Percentiles rank a stretch among this genome's conserved stretches.
phyloP scores from a whole-genome alignment of 1,139 yeast species.

The Protomyces pachydermus region DNA sequence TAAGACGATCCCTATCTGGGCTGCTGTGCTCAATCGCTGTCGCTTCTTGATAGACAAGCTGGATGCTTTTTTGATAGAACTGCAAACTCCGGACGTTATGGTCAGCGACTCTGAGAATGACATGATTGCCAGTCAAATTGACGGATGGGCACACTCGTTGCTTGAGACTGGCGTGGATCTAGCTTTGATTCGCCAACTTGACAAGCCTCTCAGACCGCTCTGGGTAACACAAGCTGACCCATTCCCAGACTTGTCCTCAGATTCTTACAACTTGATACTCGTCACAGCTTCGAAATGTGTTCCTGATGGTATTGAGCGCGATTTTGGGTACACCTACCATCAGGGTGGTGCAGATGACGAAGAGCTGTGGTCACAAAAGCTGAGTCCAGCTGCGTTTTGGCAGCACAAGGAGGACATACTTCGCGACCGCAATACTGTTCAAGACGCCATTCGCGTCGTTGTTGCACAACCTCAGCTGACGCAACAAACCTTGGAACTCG shows the following conservation, averaged over 20 bases:
- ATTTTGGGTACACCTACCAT: constrained; percentile 55
- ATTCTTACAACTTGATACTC: constrained; percentile 47
- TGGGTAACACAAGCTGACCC: constrained; percentile 50
- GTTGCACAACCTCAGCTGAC: neutral
- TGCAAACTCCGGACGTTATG: constrained; percentile 49
- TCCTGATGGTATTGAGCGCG: constrained; percentile 51
- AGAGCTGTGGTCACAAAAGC: constrained; percentile 64
- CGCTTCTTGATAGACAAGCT: neutral
- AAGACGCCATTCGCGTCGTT: neutral
- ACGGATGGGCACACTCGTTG: constrained; percentile 49
- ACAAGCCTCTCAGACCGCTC: constrained; percentile 56
- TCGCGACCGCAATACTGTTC: neutral
- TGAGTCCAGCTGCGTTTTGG: constrained; percentile 62
- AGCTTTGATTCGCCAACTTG: constrained; percentile 38
- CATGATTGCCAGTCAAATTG: constrained; percentile 50
- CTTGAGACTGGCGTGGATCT: constrained; percentile 42
- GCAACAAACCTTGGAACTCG: neutral
- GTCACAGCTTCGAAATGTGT: constrained; percentile 62
- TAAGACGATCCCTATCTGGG: constrained; percentile 88
- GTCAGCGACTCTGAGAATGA: constrained; percentile 58
- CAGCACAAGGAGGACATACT: constrained; percentile 40
- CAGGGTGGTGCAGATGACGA: constrained; percentile 96
- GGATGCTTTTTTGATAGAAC: constrained; percentile 45
- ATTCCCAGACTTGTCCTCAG: constrained; percentile 47
- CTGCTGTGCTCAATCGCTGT: constrained; percentile 65